These are phyloP conservation scores for Heterobasidion annosum DNA, from an alignment of 1,284 basidiomycete species.

Conservation along the genomic window DNA sequence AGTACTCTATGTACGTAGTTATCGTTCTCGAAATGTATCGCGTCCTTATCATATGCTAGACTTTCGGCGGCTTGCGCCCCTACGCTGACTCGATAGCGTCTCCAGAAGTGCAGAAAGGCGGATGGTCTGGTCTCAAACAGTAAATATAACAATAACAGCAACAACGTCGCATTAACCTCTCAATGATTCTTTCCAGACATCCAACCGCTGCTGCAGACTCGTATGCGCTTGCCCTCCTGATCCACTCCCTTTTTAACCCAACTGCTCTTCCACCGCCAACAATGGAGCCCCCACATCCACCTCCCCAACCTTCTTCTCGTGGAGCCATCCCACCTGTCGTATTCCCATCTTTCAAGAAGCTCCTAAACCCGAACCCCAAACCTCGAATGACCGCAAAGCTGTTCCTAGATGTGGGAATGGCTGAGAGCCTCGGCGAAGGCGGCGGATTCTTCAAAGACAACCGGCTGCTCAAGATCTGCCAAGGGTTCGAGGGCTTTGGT, in stretches of 20 bases:
- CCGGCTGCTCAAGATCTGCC: slow-evolving; percentile 77
- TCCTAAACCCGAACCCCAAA: slow-evolving; percentile 84
- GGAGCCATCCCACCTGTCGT: slow-evolving; percentile 73
- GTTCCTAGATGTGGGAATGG: slow-evolving; percentile 79
- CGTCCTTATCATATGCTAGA: slow-evolving; percentile 36
- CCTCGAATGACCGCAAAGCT: slow-evolving; percentile 67
- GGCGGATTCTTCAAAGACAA: slow-evolving; percentile 84
- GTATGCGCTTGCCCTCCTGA: slow-evolving; percentile 80
- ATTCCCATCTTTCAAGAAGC: slow-evolving; percentile 79
- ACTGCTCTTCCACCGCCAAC: slow-evolving; percentile 54
- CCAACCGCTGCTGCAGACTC: slow-evolving; percentile 72
- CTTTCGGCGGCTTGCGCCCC: slow-evolving; percentile 60
- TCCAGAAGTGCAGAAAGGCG: slow-evolving; percentile 88
- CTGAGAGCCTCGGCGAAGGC: slow-evolving; percentile 41
- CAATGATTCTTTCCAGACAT: slow-evolving; percentile 33
- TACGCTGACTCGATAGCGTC: slow-evolving; percentile 50
- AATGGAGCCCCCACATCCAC: slow-evolving; percentile 63
- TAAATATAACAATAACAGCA: slow-evolving; percentile 25
- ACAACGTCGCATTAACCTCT: slow-evolving; percentile 6
- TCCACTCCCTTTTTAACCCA: slow-evolving; percentile 84
- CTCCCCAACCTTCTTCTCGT: slow-evolving; percentile 63
- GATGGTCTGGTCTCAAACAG: slow-evolving; percentile 83
- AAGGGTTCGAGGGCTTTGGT: slow-evolving; percentile 82
- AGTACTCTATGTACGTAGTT: slow-evolving; percentile 65
- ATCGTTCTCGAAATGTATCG: slow-evolving; percentile 10